Base-by-base conservation (phyloP, 768 basidiomycete species). In the Tricholoma hemisulphureum region DNA sequence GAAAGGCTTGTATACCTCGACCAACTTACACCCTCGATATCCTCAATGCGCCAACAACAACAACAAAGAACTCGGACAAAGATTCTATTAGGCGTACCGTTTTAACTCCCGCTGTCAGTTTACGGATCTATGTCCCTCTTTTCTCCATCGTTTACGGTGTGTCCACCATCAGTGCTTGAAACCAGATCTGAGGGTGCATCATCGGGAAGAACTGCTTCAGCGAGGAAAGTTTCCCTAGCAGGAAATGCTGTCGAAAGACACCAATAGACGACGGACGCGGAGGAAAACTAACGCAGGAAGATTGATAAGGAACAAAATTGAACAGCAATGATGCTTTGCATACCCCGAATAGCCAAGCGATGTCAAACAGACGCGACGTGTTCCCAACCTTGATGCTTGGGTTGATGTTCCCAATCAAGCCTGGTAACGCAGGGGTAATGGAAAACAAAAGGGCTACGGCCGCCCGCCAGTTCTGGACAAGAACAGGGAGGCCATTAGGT, bases 271-370 rank as follows among this genome's bases (percentile, higher is more conserved):
- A 57, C 53, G 1, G 66, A 63, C 3, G 77, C 74, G 0, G 69
- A 67, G 60, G 71, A 74, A 62, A 80, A 80, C 79, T 80, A 23
- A 13, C 7, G 18, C 28, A 6, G 28, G 11, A 13, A 24, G 8
- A 48, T 11, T 10, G 14, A 16, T 23, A n/a, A 53, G 8, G 8
- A 23, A 13, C n/a, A 52, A 21, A 31, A 29, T 37, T 9, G 11
- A 28, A 28, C 0, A n/a, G 11, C 8, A 49, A 13, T n/a, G 6
- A 53, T 41, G 21, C 26, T 32, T 16, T 21, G 73, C 85, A 54
- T 70, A 90, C 88, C 55, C 88, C 88, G 64, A 86, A 90, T 16
- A 93, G 66, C 85, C 87, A 94, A 2, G 87, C 82, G 58, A 93
- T 79, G 65, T 88, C 83, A 65, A 87, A 92, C 8, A 91, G 68